A percentile compares a stretch with the other conserved stretches of the same genome.
phyloP scores from a whole-genome alignment of 805 yeast genomes.

The Lipomyces oligophaga region DNA sequence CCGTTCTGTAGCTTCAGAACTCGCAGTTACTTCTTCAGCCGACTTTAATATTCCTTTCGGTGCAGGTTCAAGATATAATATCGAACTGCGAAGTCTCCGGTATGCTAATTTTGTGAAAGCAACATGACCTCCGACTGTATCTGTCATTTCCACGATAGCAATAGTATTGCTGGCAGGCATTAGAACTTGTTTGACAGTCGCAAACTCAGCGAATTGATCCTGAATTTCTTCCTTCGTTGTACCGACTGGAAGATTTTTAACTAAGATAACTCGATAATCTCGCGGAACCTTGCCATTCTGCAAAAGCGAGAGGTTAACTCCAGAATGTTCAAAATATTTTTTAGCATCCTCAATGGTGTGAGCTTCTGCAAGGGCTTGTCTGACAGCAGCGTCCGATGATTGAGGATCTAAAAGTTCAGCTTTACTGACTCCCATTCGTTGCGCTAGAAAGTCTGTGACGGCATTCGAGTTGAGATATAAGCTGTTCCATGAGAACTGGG shows the following conservation, averaged over 20 bases:
- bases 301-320: conserved; percentile 78
- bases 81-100: conserved; percentile 80
- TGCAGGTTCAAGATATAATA: conserved; percentile 88
- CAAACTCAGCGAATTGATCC: conserved; percentile 75
- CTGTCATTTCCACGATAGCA: conserved; percentile 87
- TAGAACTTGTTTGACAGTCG: conserved; percentile 70
- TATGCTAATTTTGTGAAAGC: conserved; percentile 87
- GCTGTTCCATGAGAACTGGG: conserved; percentile 93
- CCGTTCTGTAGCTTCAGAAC: too few relatives aligned
- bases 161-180: conserved; percentile 98
- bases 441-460: conserved; percentile 83
- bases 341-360: conserved; percentile 90
- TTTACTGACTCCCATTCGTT: conserved; percentile 75
- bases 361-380: conserved; percentile 96
- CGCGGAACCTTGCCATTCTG: conserved; percentile 47
- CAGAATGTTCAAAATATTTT: conserved; percentile 76
- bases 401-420: conserved; percentile 84
- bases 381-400: conserved; percentile 82
- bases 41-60: conserved; percentile 75
- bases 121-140: conserved; percentile 75
- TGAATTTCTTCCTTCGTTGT: conserved; percentile 77
- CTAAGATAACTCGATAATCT: conserved; percentile 75
- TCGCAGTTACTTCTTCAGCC: conserved; percentile 41
- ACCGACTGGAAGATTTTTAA: conserved; percentile 88
- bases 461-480: conserved; percentile 88